Base-by-base conservation (phyloP, 176 grass and related monocot species). In the Puya raimondii region DNA sequence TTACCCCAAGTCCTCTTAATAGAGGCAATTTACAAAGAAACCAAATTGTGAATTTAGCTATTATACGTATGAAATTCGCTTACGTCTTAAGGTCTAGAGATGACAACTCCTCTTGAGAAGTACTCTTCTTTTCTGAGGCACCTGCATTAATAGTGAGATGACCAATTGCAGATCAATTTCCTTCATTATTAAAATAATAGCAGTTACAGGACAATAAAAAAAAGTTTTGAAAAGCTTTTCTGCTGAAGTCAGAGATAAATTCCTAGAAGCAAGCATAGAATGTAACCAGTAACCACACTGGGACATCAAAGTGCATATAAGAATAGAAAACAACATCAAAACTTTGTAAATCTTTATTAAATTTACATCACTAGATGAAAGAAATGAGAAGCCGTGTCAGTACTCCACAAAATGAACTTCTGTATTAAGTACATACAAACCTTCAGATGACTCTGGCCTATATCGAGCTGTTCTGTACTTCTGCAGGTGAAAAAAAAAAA, bases 381-480 rank as follows among this genome's bases (percentile, higher is more conserved):
- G 64, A 58, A 70, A 12, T 64, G 75, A 53, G 63, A 47, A 74
- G 53, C 8, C 64, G 51, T 13, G 22, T 14, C 72, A 48, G 71
- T 76, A 11, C 66, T 65, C 18, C 66, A 25, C 16, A 71, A 79
- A n/a, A 64, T 17, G 15, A 48, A 77, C 53, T 65, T 53, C 23
- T 9, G 27, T 66, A 65, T 82, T 10, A 74, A 71, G 63, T 33
- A 48, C 11, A 57, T 47, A 85, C 42, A 75, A 79, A 92, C 93
- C 93, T 92, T 96, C 92, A 63, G 66, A 79, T 49, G 88, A 67
- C 9, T 92, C 84, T 73, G 89, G 86, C 63, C 68, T 87, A 82
- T 85, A 81, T 16, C 84, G 86, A 72, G 93, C 89, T 64, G 89
- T 90, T 63, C 89, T 85, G 78, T 89, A 92, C 80, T 97, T 97